Evolutionary conservation across 225 moss, liverwort and hornwort species (phyloP).

Genomic region (Takakia lepidozioides): DNA sequence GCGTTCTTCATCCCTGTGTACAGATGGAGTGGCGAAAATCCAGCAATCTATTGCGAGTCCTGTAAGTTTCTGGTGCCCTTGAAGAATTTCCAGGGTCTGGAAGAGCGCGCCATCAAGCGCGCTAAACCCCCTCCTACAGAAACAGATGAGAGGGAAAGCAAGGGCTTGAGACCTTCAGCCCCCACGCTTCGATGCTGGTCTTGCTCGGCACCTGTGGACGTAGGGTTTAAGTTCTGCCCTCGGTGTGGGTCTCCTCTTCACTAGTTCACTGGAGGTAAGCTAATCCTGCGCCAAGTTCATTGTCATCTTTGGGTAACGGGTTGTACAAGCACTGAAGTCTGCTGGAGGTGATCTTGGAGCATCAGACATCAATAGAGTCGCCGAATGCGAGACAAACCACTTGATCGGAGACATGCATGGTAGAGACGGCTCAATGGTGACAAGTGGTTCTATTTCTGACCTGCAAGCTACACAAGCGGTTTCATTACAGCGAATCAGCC

Average conservation of each 20-base stretch:
- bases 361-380: no score
- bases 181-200: slow-evolving; percentile 52
- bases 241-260: slow-evolving; percentile 44
- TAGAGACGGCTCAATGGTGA: no score
- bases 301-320: no score
- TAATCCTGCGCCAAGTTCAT: no score
- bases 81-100: slow-evolving; percentile 16
- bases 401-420: no score
- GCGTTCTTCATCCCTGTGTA: slow-evolving; percentile 61
- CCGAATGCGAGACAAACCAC: no score
- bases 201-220: slow-evolving; percentile 32
- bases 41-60: slow-evolving; percentile 47
- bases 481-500: no score
- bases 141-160: background rate
- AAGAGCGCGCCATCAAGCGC: slow-evolving; percentile 5
- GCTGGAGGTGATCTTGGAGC: no score
- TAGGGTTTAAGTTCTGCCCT: slow-evolving; percentile 51
- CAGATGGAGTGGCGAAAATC: slow-evolving; percentile 55
- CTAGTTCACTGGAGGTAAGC: no score
- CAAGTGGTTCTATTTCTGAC: no score
- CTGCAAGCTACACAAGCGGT: no score
- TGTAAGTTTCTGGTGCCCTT: slow-evolving; percentile 57
- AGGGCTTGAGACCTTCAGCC: slow-evolving; percentile 16
- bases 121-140: slow-evolving; percentile 7
- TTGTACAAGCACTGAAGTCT: no score